Conservation (phyloP, 1,284 basidiomycete genomes). For the Boletus mariae region DNA sequence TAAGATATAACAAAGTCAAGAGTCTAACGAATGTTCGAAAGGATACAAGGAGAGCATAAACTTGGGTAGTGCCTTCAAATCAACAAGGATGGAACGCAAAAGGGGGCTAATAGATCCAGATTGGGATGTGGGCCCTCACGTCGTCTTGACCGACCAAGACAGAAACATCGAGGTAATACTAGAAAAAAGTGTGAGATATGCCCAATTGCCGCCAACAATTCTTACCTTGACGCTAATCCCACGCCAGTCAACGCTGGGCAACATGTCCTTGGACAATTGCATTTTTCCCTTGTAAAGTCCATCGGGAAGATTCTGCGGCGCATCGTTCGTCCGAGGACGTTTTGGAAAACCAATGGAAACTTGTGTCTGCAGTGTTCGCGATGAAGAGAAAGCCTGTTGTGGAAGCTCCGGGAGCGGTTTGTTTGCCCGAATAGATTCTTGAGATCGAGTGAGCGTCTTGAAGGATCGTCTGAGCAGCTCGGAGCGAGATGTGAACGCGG, state of each 20-base stretch:
- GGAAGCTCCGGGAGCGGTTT: conserved; percentile 49
- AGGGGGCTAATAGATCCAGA: conserved; percentile 46
- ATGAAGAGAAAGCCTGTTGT: conserved; percentile 42
- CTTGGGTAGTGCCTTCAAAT: background rate
- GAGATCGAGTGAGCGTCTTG: conserved; percentile 29
- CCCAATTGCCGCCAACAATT: conserved; percentile 7
- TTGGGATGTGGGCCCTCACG: conserved; percentile 54
- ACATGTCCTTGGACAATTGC: conserved; percentile 49
- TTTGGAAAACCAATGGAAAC: conserved; percentile 67
- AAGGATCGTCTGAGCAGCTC: conserved; percentile 48
- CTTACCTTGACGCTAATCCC: conserved; percentile 65
- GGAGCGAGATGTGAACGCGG: conserved; percentile 19
- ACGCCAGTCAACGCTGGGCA: conserved; percentile 62
- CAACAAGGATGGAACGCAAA: background rate
- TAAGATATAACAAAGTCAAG: background rate
- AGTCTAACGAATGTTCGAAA: background rate
- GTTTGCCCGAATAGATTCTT: conserved; percentile 22
- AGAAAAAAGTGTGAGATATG: conserved; percentile 12
- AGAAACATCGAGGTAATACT: conserved; percentile 71
- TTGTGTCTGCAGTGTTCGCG: conserved; percentile 48
- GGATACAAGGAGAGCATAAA: background rate
- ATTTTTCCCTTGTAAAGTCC: conserved; percentile 61
- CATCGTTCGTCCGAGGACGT: conserved; percentile 47
- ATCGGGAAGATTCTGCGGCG: conserved; percentile 49
- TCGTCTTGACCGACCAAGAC: conserved; percentile 61